Conservation (phyloP, 1,284 basidiomycete species). For the Ganoderma lingzhi region DNA sequence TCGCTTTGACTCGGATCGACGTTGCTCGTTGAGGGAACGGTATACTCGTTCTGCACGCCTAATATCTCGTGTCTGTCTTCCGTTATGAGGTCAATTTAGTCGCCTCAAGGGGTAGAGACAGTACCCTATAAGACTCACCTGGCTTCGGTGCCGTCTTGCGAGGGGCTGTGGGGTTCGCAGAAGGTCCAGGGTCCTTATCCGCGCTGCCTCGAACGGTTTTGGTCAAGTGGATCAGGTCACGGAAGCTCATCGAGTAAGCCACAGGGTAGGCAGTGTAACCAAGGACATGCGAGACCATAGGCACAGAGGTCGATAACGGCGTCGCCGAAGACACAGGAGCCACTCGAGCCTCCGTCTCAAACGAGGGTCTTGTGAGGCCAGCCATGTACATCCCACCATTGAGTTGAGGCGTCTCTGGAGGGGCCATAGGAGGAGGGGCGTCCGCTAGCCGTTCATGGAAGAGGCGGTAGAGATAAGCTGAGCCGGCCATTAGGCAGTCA, state of each 20-base stretch:
- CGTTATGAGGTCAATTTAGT: no score
- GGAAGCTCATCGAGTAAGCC: slow-evolving; percentile 29
- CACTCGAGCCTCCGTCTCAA: not conserved
- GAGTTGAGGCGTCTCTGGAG: slow-evolving; percentile 13
- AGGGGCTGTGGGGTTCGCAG: not conserved
- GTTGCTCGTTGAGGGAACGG: not conserved
- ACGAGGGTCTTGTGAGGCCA: not conserved
- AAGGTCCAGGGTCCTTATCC: not conserved
- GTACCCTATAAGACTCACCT: not conserved
- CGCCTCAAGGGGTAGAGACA: not conserved
- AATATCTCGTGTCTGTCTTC: no score
- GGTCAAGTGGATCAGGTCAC: slow-evolving; percentile 30
- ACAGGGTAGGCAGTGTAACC: slow-evolving; percentile 22
- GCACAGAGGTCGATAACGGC: not conserved
- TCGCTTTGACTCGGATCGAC: not conserved
- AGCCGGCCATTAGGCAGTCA: slow-evolving; percentile 1
- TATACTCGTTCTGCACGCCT: no score
- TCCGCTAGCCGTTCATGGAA: slow-evolving; percentile 12
- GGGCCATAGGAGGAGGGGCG: not conserved
- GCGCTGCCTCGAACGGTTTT: slow-evolving; percentile 5
- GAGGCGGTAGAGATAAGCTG: slow-evolving; percentile 23
- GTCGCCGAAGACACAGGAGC: slow-evolving; percentile 11
- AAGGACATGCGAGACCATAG: not conserved
- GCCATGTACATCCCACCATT: slow-evolving; percentile 10
- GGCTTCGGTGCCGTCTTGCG: not conserved